Percentiles rank a stretch among this genome's conserved stretches.
Evolutionary conservation across 805 yeast species (phyloP).

Genomic region (Candida suzukii): DNA sequence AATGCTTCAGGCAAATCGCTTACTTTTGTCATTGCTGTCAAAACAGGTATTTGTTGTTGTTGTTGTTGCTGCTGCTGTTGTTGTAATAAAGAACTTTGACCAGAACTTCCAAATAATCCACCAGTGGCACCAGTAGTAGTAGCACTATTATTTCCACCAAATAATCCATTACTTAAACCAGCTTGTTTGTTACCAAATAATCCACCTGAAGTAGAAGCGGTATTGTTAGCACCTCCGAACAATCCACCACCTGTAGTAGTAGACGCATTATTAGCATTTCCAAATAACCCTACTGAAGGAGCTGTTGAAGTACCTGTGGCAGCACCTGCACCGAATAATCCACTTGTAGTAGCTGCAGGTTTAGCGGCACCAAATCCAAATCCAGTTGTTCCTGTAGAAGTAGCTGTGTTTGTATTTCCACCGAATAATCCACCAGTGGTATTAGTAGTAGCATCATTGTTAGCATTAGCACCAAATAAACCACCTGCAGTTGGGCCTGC

Average conservation of each 20-base stretch:
- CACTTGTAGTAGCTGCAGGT: slow-evolving; percentile 18
- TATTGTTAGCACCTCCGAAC: slow-evolving; percentile 1
- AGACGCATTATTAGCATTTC: slow-evolving; percentile 1
- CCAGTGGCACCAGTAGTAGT: slow-evolving; percentile 17
- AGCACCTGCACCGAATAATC: slow-evolving; percentile 25
- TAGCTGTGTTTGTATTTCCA: not conserved
- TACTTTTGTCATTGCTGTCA: slow-evolving; percentile 70
- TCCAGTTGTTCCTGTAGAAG: slow-evolving; percentile 8
- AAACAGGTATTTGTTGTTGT: slow-evolving; percentile 37
- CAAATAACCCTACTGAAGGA: slow-evolving; percentile 4
- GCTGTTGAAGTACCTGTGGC: slow-evolving; percentile 1
- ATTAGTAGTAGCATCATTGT: not conserved
- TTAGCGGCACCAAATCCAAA: not conserved
- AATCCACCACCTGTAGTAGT: slow-evolving; percentile 7
- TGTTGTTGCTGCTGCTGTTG: slow-evolving; percentile 35
- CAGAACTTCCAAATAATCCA: slow-evolving; percentile 27
- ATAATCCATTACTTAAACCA: slow-evolving; percentile 22
- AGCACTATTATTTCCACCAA: slow-evolving; percentile 19
- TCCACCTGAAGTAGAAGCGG: slow-evolving; percentile 16
- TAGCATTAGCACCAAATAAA: slow-evolving; percentile 20
- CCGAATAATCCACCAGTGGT: slow-evolving; percentile 20
- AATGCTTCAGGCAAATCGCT: slow-evolving; percentile 67
- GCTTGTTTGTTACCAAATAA: slow-evolving; percentile 22
- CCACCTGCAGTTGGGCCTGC: slow-evolving; percentile 15
- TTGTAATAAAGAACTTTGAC: slow-evolving; percentile 5